phyloP scores from a whole-genome alignment of 2,329 filamentous ascomycete species.

The Allantophomopsis cytisporea region DNA sequence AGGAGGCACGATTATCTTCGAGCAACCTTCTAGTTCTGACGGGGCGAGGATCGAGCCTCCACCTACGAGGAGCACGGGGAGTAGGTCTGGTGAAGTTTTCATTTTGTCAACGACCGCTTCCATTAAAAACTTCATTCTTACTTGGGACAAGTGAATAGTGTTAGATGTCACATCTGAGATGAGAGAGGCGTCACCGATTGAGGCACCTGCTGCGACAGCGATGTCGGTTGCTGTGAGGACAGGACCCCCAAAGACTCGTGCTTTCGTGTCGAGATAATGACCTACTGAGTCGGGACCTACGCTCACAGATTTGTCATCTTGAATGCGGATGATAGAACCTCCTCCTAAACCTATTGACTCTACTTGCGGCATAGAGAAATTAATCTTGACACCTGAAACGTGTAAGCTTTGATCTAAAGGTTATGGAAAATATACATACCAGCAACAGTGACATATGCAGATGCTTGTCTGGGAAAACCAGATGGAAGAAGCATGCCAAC shows the following conservation, averaged over 20 bases:
- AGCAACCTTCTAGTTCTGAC: slow-evolving; percentile 29
- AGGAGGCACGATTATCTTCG: slow-evolving; percentile 31
- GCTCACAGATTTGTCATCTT: slow-evolving; percentile 9
- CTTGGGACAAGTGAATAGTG: slow-evolving; percentile 7
- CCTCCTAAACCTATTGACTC: slow-evolving; percentile 41
- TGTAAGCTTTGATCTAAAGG: no score
- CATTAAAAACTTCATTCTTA: slow-evolving; percentile 25
- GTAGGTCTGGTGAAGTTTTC: slow-evolving; percentile 35
- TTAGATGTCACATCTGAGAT: slow-evolving; percentile 8
- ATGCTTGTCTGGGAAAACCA: slow-evolving; percentile 44
- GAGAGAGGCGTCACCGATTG: slow-evolving; percentile 5
- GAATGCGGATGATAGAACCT: slow-evolving; percentile 27
- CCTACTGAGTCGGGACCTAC: slow-evolving; percentile 43
- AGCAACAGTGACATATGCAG: slow-evolving; percentile 38
- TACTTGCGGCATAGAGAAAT: slow-evolving; percentile 41
- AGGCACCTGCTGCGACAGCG: slow-evolving; percentile 18
- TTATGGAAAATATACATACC: no score
- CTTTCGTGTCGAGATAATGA: slow-evolving; percentile 30
- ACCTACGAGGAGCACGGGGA: slow-evolving; percentile 40
- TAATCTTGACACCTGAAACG: slow-evolving; percentile 33
- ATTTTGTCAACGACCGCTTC: slow-evolving; percentile 37
- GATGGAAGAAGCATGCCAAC: slow-evolving; percentile 40
- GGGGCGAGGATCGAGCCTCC: slow-evolving; percentile 36
- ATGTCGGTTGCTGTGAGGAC: slow-evolving; percentile 39
- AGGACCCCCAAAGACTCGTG: slow-evolving; percentile 36